Evolutionary conservation across 1,284 basidiomycete genomes (phyloP), one percentile per base, ranked within the genome.

Genomic region (Singerocomus rubriflavus): DNA sequence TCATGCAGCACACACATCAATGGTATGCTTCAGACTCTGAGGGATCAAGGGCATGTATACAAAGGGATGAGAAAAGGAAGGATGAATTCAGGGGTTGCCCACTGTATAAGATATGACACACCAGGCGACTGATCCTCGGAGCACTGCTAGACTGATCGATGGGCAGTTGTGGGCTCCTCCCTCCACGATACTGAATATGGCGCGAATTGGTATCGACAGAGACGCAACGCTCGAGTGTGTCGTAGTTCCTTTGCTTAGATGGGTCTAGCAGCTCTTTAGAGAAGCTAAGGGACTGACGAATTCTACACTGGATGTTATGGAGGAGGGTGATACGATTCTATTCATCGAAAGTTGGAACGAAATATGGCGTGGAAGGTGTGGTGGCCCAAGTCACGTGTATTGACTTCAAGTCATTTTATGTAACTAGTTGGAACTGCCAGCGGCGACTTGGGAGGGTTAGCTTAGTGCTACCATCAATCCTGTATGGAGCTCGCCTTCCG

Each of bases 61-160:
- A 12, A 43, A 25, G 42, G 16, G 32, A 41, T 26, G 46, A 43
- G 7, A 39, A 34, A 30, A 36, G 12, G n/a, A 31, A 16, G 32
- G 34, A 44, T 30, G 54, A 46, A 13, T 17, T 44, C 38, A 43
- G 32, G 47, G 34, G 55, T 41, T 41, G 27, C 9, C 36, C 45
- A 6, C 21, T 30, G 36, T 26, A 47, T 7, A n/a, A 21, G 10
- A 21, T 41, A 39, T 39, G 26, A 55, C 44, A 25, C 46, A 48
- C 50, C 33, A 31, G 29, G 36, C 6, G 13, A 43, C 30, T 44
- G 51, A 60, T 60, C 60, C 62, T 59, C 58, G 44, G 58, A 39
- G 27, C 11, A 49, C 33, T 14, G 26, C 12, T 14, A 42, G 13
- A 27, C 21, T 16, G 44, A 60, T 58, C 44, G 9, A 44, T 47